Base-by-base conservation (phyloP, 495 filamentous ascomycete species). In the Talaromyces adpressus region DNA sequence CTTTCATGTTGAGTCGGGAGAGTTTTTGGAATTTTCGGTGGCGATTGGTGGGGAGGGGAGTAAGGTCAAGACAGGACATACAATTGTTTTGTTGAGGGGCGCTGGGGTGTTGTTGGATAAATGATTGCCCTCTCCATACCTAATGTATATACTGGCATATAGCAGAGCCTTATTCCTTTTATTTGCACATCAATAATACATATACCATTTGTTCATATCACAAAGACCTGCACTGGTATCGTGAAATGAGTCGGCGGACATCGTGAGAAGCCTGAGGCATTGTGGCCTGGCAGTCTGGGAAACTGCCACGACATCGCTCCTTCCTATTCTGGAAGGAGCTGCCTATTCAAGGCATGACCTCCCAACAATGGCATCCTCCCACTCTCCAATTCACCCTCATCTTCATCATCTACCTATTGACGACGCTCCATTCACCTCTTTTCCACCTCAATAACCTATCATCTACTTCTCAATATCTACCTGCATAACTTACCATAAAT, bases 1-100 rank as follows among this genome's bases (percentile, higher is more conserved):
- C 1, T 98, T 94, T 63, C 93, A 98, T 73, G 89, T 97, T 0
- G 94, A 98, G 71, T 88, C 87, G 0, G 95, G 95, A 1, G 76
- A 91, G 62, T 77, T 98, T 63, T 70, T 98, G 65, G 89, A 89
- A 56, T 98, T 97, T 73, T 85, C 84, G 23, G 92, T 97, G 75
- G 89, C 92, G 74, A 70, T 81, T 64, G 75, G 76, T 2, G 74
- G 88, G 22, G 93, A 89, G 7, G 14, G 14, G 4, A 51, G 20
- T 25, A 82, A 86, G 70, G 82, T 81, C 9, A 84, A 83, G 62
- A 87, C 81, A 67, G 95, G 94, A 3, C 90, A 98, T 74, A 97
- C 90, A 8, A 82, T 98, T 65, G 92, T 98, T 12, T 69, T 98
- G 72, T 68, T 98, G 59, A 82, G 94, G 65, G 94, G 94, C 1